Evolutionary conservation across 441 rosid species (phyloP).

Genomic region (Viola pubescens): DNA sequence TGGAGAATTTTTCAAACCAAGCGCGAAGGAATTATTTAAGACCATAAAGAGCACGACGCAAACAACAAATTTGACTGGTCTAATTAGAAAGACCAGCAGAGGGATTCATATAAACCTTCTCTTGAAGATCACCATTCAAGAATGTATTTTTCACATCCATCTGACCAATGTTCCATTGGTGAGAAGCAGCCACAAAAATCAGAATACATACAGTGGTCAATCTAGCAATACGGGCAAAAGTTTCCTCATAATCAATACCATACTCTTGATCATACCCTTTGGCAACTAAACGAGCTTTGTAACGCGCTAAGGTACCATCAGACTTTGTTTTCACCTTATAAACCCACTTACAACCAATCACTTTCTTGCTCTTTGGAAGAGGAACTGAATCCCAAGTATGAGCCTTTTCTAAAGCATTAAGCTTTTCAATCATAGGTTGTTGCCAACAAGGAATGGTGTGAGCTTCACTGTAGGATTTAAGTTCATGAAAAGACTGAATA

Average conservation of each 20-base stretch:
- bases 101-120: background rate
- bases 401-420: background rate
- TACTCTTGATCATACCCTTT: background rate
- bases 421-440: background rate
- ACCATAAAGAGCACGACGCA: background rate
- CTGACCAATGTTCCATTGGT: background rate
- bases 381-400: background rate
- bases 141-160: background rate
- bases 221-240: background rate
- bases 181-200: background rate
- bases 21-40: background rate
- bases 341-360: background rate
- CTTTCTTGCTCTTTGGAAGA: background rate
- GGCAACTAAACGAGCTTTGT: background rate
- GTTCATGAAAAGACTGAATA: background rate
- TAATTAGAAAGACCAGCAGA: background rate
- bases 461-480: background rate
- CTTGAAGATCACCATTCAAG: background rate
- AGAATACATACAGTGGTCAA: background rate
- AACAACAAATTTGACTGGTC: background rate
- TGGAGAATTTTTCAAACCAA: too few relatives aligned
- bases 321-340: background rate
- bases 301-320: background rate
- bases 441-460: background rate
- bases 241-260: background rate